Evolutionary conservation across 2,329 filamentous ascomycete species (phyloP).

Genomic region (Arthrobotrys megalospora): DNA sequence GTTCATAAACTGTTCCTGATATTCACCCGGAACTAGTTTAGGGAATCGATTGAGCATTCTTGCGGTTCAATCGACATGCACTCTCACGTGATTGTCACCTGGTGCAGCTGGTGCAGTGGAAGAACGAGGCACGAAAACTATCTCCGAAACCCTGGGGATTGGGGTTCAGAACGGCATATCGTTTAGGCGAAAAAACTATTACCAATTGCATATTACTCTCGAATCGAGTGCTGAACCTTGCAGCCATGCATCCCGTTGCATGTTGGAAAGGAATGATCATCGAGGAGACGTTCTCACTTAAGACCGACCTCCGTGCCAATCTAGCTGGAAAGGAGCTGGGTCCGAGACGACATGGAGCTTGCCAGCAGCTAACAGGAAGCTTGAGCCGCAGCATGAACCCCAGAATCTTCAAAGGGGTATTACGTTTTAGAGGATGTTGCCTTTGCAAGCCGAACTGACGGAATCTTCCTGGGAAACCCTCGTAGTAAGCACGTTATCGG

Average conservation of each 20-base stretch:
- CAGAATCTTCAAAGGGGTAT: conserved; percentile 18
- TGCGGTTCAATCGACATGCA: not conserved
- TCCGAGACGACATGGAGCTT: conserved; percentile 26
- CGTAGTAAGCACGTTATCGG: conserved; percentile 46
- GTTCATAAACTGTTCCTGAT: conserved; percentile 19
- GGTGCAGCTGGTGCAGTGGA: not conserved
- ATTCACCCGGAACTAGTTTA: conserved; percentile 21
- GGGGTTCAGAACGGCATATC: conserved; percentile 1
- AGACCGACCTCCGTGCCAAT: not conserved
- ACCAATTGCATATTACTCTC: conserved; percentile 21
- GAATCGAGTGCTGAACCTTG: conserved; percentile 32
- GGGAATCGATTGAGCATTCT: not conserved
- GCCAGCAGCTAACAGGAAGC: conserved; percentile 45
- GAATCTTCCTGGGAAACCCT: conserved; percentile 26
- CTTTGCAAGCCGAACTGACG: conserved; percentile 54
- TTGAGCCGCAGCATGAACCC: conserved; percentile 49
- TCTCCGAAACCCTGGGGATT: not conserved
- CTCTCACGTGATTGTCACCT: conserved; percentile 24
- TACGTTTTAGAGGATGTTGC: conserved; percentile 37
- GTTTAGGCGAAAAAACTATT: conserved; percentile 16
- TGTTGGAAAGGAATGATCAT: conserved; percentile 28
- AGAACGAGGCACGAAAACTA: conserved; percentile 2
- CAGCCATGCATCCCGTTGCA: conserved; percentile 28
- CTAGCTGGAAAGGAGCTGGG: conserved; percentile 9
- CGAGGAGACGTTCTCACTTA: conserved; percentile 10